These are phyloP conservation scores for Xylaria intraflava DNA, from an alignment of 495 filamentous ascomycete genomes.

Conservation along the genomic window DNA sequence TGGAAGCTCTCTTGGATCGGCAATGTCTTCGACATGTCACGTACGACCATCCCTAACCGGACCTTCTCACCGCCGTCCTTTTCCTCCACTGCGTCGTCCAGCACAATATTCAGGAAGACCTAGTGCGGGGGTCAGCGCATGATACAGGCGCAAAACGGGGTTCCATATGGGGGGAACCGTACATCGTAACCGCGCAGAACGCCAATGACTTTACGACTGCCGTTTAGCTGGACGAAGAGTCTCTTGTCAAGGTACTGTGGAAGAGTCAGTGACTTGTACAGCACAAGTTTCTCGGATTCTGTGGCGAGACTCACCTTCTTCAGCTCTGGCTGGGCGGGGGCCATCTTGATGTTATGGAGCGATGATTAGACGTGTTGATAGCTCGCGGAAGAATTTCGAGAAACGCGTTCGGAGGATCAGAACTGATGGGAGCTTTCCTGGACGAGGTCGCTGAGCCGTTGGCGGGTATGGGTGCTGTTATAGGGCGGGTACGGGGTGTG, in stretches of 20 bases:
- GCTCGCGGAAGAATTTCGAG: not conserved
- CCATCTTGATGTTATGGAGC: conserved; percentile 57
- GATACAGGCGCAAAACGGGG: not conserved
- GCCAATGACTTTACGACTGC: conserved; percentile 93
- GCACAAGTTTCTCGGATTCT: not conserved
- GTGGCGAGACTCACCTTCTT: conserved; percentile 66
- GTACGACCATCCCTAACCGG: conserved; percentile 86
- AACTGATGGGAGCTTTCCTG: conserved; percentile 1
- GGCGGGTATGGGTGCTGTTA: not conserved
- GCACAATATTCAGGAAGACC: conserved; percentile 97
- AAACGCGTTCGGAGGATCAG: conserved; percentile 1
- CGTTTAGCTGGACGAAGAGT: conserved; percentile 95
- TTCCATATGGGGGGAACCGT: conserved; percentile 21
- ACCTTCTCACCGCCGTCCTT: conserved; percentile 88
- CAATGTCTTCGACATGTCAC: conserved; percentile 20
- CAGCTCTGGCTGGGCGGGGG: conserved; percentile 96
- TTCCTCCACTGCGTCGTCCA: conserved; percentile 97
- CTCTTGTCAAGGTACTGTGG: conserved; percentile 96
- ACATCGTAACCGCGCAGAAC: conserved; percentile 95
- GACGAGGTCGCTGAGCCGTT: not conserved
- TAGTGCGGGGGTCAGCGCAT: conserved; percentile 29
- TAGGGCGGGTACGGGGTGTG: not conserved
- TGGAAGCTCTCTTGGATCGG: not conserved
- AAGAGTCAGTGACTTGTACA: conserved; percentile 6
- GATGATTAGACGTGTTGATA: conserved; percentile 1